Conservation (phyloP, 352 stramenopile genomes). For the Phytophthora pinifolia region DNA sequence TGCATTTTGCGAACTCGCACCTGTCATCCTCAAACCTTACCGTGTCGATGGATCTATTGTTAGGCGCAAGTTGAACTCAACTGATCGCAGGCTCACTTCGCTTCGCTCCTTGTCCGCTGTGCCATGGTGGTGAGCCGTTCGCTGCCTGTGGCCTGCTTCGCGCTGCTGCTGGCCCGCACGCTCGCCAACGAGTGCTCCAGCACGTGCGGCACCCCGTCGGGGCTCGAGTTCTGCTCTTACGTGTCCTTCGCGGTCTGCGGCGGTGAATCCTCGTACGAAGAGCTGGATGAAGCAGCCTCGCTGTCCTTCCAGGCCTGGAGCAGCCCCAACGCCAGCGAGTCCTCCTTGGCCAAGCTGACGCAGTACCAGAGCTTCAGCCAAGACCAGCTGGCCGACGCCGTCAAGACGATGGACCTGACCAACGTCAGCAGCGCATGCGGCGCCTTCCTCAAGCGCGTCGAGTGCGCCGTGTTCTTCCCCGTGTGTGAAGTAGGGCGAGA, state of each 20-base stretch:
- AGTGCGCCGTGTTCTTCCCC: slow-evolving; percentile 77
- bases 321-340: slow-evolving; percentile 39
- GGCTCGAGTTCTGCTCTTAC: slow-evolving; percentile 76
- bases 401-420: slow-evolving; percentile 54
- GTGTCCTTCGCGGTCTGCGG: slow-evolving; percentile 75
- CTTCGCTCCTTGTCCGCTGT: slow-evolving; percentile 15
- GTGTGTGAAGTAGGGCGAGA: slow-evolving; percentile 83
- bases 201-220: slow-evolving; percentile 72
- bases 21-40: too few species aligned
- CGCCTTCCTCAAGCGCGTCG: slow-evolving; percentile 51
- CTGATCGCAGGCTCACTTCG: slow-evolving; percentile 12
- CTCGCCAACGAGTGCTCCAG: slow-evolving; percentile 59
- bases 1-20: background rate
- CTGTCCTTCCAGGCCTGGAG: slow-evolving; percentile 51
- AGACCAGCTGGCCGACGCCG: slow-evolving; percentile 37
- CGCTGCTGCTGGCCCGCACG: slow-evolving; percentile 12
- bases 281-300: slow-evolving; percentile 49
- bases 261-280: slow-evolving; percentile 56
- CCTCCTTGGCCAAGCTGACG: slow-evolving; percentile 38
- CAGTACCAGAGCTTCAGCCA: slow-evolving; percentile 47
- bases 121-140: slow-evolving; percentile 2
- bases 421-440: slow-evolving; percentile 69
- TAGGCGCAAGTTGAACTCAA: slow-evolving; percentile 10
- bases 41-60: slow-evolving; percentile 6
- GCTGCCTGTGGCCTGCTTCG: slow-evolving; percentile 14